Evolutionary conservation across 148 eudicot genomes (phyloP), one percentile per base, ranked within the genome.

Genomic region (Spergularia marina): DNA sequence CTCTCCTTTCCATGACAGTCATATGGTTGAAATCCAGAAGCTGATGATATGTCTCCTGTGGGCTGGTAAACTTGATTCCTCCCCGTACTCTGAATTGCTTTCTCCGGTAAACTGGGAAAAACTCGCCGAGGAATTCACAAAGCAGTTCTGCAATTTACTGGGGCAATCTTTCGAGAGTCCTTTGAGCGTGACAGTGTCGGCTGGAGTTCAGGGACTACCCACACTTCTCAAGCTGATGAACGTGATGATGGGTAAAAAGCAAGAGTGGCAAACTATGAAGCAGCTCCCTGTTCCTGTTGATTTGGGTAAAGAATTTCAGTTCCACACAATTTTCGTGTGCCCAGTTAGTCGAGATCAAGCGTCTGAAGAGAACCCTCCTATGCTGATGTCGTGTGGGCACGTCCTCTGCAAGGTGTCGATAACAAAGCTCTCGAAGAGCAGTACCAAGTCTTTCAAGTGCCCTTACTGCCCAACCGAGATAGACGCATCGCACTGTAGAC

Each of bases 331-430:
- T 8, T 93, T 93, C 17, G 98, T 93, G 15, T 93, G 98, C 56
- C 98, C 98, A 0, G 98, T 93, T 41, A 93, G 96, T 74, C 81
- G 94, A 18, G 98, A 93, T 53, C 96, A 91, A 65, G 98, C 91
- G 10, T 86, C 86, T 0, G 98, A 93, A 47, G 98, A 93, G 53
- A 93, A 93, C 68, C 98, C 98, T 5, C 91, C 98, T n/a, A 91
- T 93, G 98, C 75, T 89, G 81, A 80, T 93, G 85, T 76, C 89
- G 0, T 93, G 98, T 74, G 96, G 94, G 73, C 98, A 93, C 63
- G 96, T 91, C 2, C 85, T 93, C 2, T 93, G 96, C 83, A 93
- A 89, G 87, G 94, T 88, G 74, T 91, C 96, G 1, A 93, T 93
- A 36, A 84, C 83, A 23, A 93, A 93, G 83, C 82, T 93, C 53